phyloP scores from a whole-genome alignment of 345 rosid species.

The Salix koriyanagi region DNA sequence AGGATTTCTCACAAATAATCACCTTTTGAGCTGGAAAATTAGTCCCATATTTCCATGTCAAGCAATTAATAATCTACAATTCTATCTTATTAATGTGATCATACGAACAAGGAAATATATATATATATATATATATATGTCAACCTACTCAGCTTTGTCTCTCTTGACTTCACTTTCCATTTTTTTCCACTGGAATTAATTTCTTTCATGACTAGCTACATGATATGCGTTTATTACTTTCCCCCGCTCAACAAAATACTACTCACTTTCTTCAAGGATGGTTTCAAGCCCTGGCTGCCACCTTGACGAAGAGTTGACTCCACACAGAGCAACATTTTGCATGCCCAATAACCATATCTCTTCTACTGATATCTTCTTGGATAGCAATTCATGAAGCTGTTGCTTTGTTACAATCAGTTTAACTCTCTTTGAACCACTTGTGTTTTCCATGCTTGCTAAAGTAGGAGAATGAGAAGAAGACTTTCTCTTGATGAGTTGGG shows the following conservation, averaged over 20 bases:
- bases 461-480: not conserved
- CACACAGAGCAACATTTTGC: not conserved
- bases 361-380: not conserved
- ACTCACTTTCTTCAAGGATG: slow-evolving; percentile 19
- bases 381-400: slow-evolving; percentile 15
- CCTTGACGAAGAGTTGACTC: not conserved
- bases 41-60: not conserved
- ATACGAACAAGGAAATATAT: no score
- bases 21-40: no score
- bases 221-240: not conserved
- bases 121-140: no score
- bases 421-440: not conserved
- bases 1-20: not conserved
- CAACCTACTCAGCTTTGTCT: not conserved
- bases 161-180: not conserved
- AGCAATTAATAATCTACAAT: no score
- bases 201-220: not conserved
- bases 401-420: slow-evolving; percentile 11
- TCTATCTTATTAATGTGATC: no score
- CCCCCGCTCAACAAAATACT: not conserved
- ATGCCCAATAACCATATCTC: not conserved
- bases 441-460: not conserved
- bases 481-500: not conserved
- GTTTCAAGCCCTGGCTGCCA: slow-evolving; percentile 20
- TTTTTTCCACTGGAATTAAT: no score